These are phyloP conservation scores for Craspedostauros australis DNA, from an alignment of 108 stramenopile genomes.

Conservation along the genomic window DNA sequence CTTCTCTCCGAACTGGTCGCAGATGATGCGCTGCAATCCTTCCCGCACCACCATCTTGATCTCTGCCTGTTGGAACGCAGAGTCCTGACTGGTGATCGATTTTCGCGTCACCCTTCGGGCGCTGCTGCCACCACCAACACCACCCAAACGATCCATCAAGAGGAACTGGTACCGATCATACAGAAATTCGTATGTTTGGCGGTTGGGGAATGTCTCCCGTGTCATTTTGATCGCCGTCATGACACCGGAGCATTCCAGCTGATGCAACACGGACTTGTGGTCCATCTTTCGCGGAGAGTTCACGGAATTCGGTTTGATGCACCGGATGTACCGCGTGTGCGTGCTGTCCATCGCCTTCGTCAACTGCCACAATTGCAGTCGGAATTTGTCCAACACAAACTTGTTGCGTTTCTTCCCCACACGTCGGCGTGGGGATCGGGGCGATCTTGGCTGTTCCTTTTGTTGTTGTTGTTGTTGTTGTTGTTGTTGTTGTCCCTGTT, in stretches of 20 bases:
- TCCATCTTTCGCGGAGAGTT: constrained; percentile 49
- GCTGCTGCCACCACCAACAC: no score
- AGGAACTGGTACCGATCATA: no score
- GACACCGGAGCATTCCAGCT: constrained; percentile 88
- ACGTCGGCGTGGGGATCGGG: no score
- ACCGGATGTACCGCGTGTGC: constrained; percentile 75
- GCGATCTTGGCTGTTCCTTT: no score
- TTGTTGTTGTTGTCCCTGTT: constrained; percentile 30
- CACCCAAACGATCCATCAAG: no score
- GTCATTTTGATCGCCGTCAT: constrained; percentile 80
- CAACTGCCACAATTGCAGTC: constrained; percentile 40
- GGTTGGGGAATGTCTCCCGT: constrained; percentile 86
- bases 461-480: no score
- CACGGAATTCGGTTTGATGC: constrained; percentile 76
- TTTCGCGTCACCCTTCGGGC: no score
- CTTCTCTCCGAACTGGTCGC: constrained; percentile 3
- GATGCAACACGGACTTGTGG: constrained; percentile 57
- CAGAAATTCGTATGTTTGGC: constrained; percentile 57
- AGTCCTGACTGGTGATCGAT: constrained; percentile 32
- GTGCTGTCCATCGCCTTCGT: constrained; percentile 51
- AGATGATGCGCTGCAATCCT: constrained; percentile 20
- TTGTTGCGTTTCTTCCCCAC: no score
- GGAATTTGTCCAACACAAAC: constrained; percentile 53
- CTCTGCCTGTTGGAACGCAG: background rate
- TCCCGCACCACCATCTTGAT: constrained; percentile 16